These are phyloP conservation scores for Quambalaria eucalypti DNA, from an alignment of 1,284 basidiomycete genomes.

Conservation along the genomic window DNA sequence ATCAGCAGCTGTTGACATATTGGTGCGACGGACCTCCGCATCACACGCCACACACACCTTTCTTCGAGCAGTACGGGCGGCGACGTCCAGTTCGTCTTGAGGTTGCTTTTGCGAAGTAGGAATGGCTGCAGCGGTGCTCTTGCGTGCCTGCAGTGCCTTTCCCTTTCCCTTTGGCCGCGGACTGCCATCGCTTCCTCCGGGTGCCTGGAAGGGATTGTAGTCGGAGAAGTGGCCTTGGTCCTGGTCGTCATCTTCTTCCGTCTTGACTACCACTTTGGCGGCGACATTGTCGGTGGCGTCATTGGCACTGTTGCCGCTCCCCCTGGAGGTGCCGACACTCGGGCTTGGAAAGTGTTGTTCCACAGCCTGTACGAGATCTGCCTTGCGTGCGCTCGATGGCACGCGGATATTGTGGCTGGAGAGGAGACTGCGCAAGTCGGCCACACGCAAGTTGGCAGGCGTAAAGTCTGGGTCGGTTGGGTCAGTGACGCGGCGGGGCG, in stretches of 20 bases:
- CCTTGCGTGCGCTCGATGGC: slow-evolving; percentile 71
- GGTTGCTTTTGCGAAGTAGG: neutral
- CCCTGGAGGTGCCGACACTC: too few relatives aligned
- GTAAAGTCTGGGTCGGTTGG: slow-evolving; percentile 68
- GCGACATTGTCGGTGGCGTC: slow-evolving; percentile 7
- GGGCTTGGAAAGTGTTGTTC: slow-evolving; percentile 50
- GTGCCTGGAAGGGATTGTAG: slow-evolving; percentile 53
- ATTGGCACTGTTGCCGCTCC: too few relatives aligned
- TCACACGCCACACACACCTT: neutral
- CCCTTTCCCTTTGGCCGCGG: neutral
- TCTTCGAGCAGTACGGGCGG: neutral
- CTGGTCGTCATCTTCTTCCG: slow-evolving; percentile 24
- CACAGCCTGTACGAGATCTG: slow-evolving; percentile 72
- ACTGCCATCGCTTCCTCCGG: slow-evolving; percentile 44
- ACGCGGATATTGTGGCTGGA: slow-evolving; percentile 71
- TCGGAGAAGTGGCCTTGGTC: slow-evolving; percentile 49
- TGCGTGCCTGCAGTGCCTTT: neutral
- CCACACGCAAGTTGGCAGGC: slow-evolving; percentile 64
- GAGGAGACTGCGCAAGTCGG: slow-evolving; percentile 70
- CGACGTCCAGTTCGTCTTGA: neutral
- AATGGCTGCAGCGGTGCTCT: neutral
- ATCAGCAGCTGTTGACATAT: too few relatives aligned
- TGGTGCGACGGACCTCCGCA: neutral
- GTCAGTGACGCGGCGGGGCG: neutral
- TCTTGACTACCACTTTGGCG: slow-evolving; percentile 7